phyloP scores from a whole-genome alignment of 1,284 basidiomycete genomes.

The Cryptococcus amylolentus region DNA sequence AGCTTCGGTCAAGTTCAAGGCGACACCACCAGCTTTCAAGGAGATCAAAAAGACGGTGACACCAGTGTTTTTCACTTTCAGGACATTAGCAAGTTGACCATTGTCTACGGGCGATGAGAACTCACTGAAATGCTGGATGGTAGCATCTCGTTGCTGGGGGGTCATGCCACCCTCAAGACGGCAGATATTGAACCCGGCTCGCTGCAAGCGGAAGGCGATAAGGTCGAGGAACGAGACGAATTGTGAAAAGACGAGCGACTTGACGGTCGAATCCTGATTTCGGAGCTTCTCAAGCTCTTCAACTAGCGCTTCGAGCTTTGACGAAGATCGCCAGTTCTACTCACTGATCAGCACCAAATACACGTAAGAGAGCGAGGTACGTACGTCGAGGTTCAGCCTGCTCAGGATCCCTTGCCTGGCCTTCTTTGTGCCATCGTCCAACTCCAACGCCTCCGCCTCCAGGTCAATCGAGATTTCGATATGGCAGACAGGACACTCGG shows the following conservation, averaged over 20 bases:
- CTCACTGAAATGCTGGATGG: slow-evolving; percentile 89
- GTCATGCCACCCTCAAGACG: slow-evolving; percentile 96
- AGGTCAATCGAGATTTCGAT: slow-evolving; percentile 89
- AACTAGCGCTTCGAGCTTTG: slow-evolving; percentile 94
- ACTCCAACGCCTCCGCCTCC: slow-evolving; percentile 84
- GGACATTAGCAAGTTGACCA: not conserved
- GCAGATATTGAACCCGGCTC: slow-evolving; percentile 85
- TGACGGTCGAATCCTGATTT: slow-evolving; percentile 82
- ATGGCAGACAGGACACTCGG: slow-evolving; percentile 94
- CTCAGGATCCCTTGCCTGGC: slow-evolving; percentile 89
- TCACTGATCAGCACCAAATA: not conserved
- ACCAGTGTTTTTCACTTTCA: slow-evolving; percentile 79
- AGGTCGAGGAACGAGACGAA: slow-evolving; percentile 58
- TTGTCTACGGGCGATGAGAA: slow-evolving; percentile 9
- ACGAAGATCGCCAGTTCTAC: slow-evolving; percentile 80
- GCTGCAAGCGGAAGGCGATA: slow-evolving; percentile 87
- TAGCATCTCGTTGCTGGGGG: slow-evolving; percentile 90
- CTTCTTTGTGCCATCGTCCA: slow-evolving; percentile 60
- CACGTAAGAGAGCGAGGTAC: slow-evolving; percentile 7
- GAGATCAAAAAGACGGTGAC: slow-evolving; percentile 94
- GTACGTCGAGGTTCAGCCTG: slow-evolving; percentile 72
- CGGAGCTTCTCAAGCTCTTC: slow-evolving; percentile 87
- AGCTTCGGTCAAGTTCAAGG: slow-evolving; percentile 83
- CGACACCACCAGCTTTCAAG: slow-evolving; percentile 94
- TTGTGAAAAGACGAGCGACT: slow-evolving; percentile 77